Evolutionary conservation across 1,284 basidiomycete species (phyloP).

Genomic region (Vanrija sp.): DNA sequence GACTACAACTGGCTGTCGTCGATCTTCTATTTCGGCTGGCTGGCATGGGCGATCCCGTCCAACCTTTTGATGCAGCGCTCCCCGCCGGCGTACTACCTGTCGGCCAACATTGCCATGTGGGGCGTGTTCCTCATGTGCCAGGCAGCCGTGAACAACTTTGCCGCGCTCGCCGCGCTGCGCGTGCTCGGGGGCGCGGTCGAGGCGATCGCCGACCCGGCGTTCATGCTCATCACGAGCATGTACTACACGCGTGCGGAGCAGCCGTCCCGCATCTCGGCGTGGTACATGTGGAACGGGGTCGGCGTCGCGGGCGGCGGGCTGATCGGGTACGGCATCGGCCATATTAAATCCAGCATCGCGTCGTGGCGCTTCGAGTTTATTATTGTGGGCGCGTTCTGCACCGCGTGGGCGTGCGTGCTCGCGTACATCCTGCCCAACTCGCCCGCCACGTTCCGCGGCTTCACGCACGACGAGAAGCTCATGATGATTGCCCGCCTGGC

Average conservation of each 20-base stretch:
- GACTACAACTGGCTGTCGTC: constrained; percentile 47
- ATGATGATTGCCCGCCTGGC: constrained; percentile 49
- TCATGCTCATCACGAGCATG: constrained; percentile 42
- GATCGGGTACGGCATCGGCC: constrained; percentile 35
- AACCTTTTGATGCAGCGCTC: constrained; percentile 54
- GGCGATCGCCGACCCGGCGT: constrained; percentile 49
- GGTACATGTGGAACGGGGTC: constrained; percentile 48
- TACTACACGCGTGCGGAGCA: constrained; percentile 47
- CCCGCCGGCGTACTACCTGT: constrained; percentile 53
- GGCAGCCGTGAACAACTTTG: constrained; percentile 51
- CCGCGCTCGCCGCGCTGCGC: constrained; percentile 50
- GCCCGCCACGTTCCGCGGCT: constrained; percentile 38
- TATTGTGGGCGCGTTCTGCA: constrained; percentile 45
- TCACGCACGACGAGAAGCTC: constrained; percentile 49
- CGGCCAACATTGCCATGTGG: constrained; percentile 53
- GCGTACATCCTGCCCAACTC: constrained; percentile 44
- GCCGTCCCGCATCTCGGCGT: constrained; percentile 40
- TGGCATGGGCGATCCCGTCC: constrained; percentile 53
- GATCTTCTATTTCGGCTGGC: constrained; percentile 54
- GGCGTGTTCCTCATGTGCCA: constrained; percentile 49
- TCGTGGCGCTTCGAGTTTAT: constrained; percentile 50
- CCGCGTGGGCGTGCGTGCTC: constrained; percentile 40
- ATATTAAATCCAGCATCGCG: constrained; percentile 46
- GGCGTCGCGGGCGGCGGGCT: constrained; percentile 46
- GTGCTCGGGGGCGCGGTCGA: constrained; percentile 51